Percentiles rank a stretch among this genome's conserved stretches.
Evolutionary conservation across 2,329 filamentous ascomycete genomes (phyloP).

Genomic region (Stemphylium beticola): DNA sequence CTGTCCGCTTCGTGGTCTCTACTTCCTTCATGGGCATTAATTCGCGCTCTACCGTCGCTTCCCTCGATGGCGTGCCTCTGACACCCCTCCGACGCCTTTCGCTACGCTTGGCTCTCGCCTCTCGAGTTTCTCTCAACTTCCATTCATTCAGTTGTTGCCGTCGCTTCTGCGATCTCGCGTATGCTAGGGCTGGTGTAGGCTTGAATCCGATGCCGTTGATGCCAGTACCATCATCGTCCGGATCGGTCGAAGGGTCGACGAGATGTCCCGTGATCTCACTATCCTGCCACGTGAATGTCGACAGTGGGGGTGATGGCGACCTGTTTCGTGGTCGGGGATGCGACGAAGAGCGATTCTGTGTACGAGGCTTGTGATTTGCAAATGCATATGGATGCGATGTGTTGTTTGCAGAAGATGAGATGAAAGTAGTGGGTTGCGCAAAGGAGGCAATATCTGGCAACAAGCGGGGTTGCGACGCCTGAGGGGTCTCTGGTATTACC

Average conservation of each 20-base stretch:
- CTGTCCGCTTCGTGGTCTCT: conserved; percentile 28
- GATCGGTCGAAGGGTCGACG: conserved; percentile 57
- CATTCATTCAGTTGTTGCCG: conserved; percentile 66
- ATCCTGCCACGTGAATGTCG: conserved; percentile 61
- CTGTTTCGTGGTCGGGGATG: conserved; percentile 29
- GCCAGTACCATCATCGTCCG: conserved; percentile 67
- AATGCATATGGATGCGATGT: conserved; percentile 8
- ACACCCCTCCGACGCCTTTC: conserved; percentile 55
- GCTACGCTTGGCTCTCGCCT: conserved; percentile 63
- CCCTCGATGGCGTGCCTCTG: conserved; percentile 34
- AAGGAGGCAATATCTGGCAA: conserved; percentile 39
- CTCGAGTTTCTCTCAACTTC: conserved; percentile 63
- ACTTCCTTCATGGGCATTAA: conserved; percentile 18
- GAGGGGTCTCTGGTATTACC: conserved; percentile 43
- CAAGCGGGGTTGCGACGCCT: conserved; percentile 42
- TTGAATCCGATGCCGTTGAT: conserved; percentile 69
- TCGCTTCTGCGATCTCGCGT: conserved; percentile 61
- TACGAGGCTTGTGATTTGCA: conserved; percentile 6
- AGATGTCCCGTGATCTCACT: conserved; percentile 67
- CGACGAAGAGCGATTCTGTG: conserved; percentile 16
- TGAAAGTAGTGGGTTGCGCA: conserved; percentile 38
- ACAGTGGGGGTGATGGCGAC: conserved; percentile 41
- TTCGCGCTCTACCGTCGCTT: conserved; percentile 39
- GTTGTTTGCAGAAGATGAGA: conserved; percentile 20
- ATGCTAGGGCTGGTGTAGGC: conserved; percentile 65